A percentile compares a stretch with the other conserved stretches of the same genome.
Evolutionary conservation across 139 green algal species (phyloP).

Genomic region (Picochlorum sp.): DNA sequence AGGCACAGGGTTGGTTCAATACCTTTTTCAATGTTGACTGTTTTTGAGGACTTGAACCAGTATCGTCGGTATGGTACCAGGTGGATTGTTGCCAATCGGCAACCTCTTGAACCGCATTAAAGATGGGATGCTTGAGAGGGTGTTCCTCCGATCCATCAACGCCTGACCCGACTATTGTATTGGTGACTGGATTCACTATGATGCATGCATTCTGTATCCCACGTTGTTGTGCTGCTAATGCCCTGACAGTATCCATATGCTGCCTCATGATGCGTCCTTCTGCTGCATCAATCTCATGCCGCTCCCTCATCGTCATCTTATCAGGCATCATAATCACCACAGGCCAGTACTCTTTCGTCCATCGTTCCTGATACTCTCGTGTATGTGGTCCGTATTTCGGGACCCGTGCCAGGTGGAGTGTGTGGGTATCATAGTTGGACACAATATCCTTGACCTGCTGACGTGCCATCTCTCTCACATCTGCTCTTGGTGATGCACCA

Average conservation of each 20-base stretch:
- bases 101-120: conserved; percentile 55
- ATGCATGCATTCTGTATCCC: conserved; percentile 45
- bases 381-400: conserved; percentile 38
- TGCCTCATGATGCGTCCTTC: conserved; percentile 26
- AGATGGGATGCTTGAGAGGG: conserved; percentile 69
- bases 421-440: background rate
- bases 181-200: conserved; percentile 47
- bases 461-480: too few relatives aligned
- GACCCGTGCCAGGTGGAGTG: conserved; percentile 25
- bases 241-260: conserved; percentile 39
- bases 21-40: background rate
- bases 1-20: background rate
- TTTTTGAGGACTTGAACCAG: background rate
- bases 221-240: conserved; percentile 8
- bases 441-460: background rate
- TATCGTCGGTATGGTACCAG: background rate
- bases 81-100: conserved; percentile 42
- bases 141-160: conserved; percentile 21
- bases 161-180: conserved; percentile 12
- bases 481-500: too few relatives aligned
- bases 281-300: background rate
- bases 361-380: conserved; percentile 45
- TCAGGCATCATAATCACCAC: conserved; percentile 55
- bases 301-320: background rate
- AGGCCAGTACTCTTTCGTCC: conserved; percentile 55